These are phyloP conservation scores for Trichophyton schoenleinii DNA, from an alignment of 2,329 filamentous ascomycete genomes.

Conservation along the genomic window DNA sequence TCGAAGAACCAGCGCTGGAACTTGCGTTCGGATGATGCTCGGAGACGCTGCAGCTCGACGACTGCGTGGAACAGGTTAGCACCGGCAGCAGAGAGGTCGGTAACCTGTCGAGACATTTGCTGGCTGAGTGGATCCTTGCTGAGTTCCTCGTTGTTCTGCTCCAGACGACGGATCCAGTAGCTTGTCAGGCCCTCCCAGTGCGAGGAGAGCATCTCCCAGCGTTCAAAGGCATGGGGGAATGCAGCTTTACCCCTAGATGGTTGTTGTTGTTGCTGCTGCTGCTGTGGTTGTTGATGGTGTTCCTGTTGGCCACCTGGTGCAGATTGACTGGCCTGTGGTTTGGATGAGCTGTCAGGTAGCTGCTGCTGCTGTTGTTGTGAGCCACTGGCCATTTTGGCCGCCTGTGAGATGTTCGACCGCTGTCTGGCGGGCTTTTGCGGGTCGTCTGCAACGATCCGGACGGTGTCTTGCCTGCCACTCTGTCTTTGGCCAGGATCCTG, in stretches of 20 bases:
- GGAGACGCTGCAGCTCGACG: slow-evolving; percentile 83
- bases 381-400: slow-evolving; percentile 3
- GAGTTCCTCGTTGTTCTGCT: slow-evolving; percentile 80
- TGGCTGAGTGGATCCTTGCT: slow-evolving; percentile 70
- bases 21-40: slow-evolving; percentile 90
- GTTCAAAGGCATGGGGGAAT: slow-evolving; percentile 93
- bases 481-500: background rate
- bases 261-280: background rate
- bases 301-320: slow-evolving; percentile 9
- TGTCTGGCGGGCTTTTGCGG: background rate
- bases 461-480: background rate
- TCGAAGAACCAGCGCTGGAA: slow-evolving; percentile 99
- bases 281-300: no score
- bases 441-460: background rate
- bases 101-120: slow-evolving; percentile 86
- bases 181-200: slow-evolving; percentile 97
- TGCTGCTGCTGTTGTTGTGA: background rate
- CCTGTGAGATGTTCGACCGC: slow-evolving; percentile 3
- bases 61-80: slow-evolving; percentile 97
- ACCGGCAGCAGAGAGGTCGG: slow-evolving; percentile 89
- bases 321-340: slow-evolving; percentile 7
- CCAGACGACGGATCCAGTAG: slow-evolving; percentile 89
- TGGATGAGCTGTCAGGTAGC: slow-evolving; percentile 1
- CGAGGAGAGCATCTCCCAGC: slow-evolving; percentile 92
- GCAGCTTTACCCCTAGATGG: slow-evolving; percentile 41